A percentile compares a stretch with the other conserved stretches of the same genome.
These are phyloP conservation scores for Digitaria exilis DNA, from an alignment of 202 grass and related monocot species.

Conservation along the genomic window DNA sequence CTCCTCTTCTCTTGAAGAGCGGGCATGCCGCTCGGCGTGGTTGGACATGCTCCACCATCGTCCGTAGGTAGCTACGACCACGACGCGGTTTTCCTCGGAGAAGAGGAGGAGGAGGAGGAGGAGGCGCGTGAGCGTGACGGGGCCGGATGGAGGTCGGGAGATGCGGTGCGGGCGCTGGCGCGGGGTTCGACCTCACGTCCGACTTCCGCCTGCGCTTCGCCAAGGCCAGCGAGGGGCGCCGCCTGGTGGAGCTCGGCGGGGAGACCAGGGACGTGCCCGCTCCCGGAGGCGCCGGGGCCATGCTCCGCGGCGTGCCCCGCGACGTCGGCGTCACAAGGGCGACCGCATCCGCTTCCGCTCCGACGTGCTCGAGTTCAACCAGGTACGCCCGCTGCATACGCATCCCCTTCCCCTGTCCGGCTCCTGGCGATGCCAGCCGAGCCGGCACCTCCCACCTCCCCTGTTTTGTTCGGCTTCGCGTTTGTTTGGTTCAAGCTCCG, in stretches of 20 bases:
- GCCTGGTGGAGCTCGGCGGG: slow-evolving; percentile 79
- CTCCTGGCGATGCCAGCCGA: neutral
- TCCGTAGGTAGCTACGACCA: neutral
- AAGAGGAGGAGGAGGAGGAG: neutral
- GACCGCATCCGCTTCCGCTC: slow-evolving; percentile 92
- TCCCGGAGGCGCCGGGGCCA: slow-evolving; percentile 57
- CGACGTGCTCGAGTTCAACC: slow-evolving; percentile 96
- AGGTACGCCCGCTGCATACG: slow-evolving; percentile 52
- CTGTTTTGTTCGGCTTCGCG: neutral
- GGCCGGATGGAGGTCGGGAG: slow-evolving; percentile 49
- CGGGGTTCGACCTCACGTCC: slow-evolving; percentile 80
- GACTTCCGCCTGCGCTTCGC: slow-evolving; percentile 92
- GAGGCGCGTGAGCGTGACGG: neutral
- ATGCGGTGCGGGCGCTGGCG: slow-evolving; percentile 62
- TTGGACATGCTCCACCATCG: neutral
- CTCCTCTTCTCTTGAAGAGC: neutral
- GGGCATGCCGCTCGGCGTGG: neutral
- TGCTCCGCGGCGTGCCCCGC: slow-evolving; percentile 58
- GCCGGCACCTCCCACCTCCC: neutral
- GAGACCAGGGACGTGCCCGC: slow-evolving; percentile 63
- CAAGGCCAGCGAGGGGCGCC: slow-evolving; percentile 50
- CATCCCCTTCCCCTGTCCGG: neutral
- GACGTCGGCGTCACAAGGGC: slow-evolving; percentile 90
- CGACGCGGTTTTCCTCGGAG: slow-evolving; percentile 13
- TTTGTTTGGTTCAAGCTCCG: too few relatives aligned